Percentiles rank a stretch among this genome's conserved stretches.
phyloP scores from a whole-genome alignment of 2,329 filamentous ascomycete species.

The Hypoxylon sp. region DNA sequence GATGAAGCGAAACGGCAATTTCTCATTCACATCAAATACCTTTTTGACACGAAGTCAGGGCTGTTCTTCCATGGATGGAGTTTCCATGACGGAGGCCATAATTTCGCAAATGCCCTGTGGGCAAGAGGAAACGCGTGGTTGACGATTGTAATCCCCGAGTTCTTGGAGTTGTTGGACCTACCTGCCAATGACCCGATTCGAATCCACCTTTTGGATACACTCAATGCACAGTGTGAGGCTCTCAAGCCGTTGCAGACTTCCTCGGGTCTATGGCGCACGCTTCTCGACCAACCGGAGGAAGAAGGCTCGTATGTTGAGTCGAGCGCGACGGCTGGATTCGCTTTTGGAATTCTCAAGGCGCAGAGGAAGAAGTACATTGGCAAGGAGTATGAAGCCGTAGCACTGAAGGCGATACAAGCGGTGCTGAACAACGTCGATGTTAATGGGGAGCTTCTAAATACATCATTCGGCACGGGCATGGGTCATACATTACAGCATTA shows the following conservation, averaged over 20 bases:
- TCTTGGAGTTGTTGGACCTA: conserved; percentile 79
- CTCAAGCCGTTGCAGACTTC: conserved; percentile 71
- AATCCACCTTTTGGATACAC: conserved; percentile 70
- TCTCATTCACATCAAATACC: conserved; percentile 82
- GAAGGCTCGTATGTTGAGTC: conserved; percentile 83
- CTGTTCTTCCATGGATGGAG: conserved; percentile 89
- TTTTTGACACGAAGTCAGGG: conserved; percentile 79
- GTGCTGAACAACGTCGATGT: conserved; percentile 76
- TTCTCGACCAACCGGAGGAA: conserved; percentile 75
- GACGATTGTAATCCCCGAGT: conserved; percentile 87
- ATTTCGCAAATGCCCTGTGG: conserved; percentile 72
- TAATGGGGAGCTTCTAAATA: conserved; percentile 79
- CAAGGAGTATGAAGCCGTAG: conserved; percentile 71
- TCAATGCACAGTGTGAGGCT: conserved; percentile 78
- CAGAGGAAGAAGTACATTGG: conserved; percentile 78
- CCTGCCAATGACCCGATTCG: conserved; percentile 74
- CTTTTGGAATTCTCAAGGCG: conserved; percentile 83
- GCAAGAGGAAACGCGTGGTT: conserved; percentile 79
- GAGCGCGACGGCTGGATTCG: conserved; percentile 84
- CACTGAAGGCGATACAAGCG: conserved; percentile 75
- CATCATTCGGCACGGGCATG: conserved; percentile 86
- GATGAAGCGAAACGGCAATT: conserved; percentile 85
- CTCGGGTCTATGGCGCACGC: conserved; percentile 80
- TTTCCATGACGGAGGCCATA: conserved; percentile 76
- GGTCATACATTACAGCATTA: conserved; percentile 81